Base-by-base conservation (phyloP, 1,284 basidiomycete genomes). In the Somion occarium region DNA sequence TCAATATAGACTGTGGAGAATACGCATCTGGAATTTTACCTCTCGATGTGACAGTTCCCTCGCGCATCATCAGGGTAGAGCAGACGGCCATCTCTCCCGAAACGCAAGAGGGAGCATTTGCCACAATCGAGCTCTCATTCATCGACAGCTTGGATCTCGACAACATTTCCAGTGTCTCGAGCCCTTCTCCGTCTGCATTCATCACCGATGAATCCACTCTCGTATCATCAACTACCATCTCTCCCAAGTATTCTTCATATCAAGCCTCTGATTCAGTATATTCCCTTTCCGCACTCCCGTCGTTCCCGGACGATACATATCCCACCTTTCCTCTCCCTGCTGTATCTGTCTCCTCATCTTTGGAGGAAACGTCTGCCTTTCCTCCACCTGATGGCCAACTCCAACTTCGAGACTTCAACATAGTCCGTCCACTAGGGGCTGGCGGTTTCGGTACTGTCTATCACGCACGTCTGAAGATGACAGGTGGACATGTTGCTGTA, bases 391-490 rank as follows among this genome's bases (percentile, higher is more conserved):
- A 24, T n/a, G 27, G 24, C 20, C 39, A 26, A 15, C 44, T 53
- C 18, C 30, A 30, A 30, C 38, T 54, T 3, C 13, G 39, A 11
- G 53, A 56, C 43, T 54, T 58, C 30, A 5, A 44, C 5, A 37
- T 48, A 3, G 45, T 56, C 45, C 45, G 46, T 20, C 19, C 26
- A 7, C 25, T 58, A 12, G 56, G 56, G 1, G 46, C 38, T 1
- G 56, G 56, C 20, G 34, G 20, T 4, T 56, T 53, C 23, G 56
- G 54, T 4, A 27, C 34, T 19, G 56, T 58, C 2, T 54, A 44
- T 46, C 39, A 50, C 5, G 50, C 48, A 9, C 41, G 53, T 42
- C 49, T 56, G 45, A 42, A 34, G 15, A 24, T 38, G 9, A 56
- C 52, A 1, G 48, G 54, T 2, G 37, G 24, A 5, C 3, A 34